phyloP scores from a whole-genome alignment of 805 yeast genomes.

The Vanderwaltozyma yarrowii region DNA sequence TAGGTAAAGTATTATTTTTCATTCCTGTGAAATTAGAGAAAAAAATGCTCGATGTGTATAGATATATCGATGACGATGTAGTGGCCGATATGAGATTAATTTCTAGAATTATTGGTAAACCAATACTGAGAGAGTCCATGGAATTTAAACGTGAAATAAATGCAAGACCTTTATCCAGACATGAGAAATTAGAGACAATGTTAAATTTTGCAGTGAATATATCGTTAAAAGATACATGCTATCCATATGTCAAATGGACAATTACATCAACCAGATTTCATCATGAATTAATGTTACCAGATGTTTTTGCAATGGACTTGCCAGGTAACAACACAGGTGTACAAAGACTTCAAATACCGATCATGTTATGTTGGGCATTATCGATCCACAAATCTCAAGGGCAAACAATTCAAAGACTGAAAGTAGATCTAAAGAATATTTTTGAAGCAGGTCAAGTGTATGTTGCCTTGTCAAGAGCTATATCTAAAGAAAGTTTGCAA shows the following conservation, averaged over 20 bases:
- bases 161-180: slow-evolving; percentile 12
- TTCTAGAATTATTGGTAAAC: slow-evolving; percentile 23
- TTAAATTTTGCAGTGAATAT: slow-evolving; percentile 14
- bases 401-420: slow-evolving; percentile 62
- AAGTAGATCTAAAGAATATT: slow-evolving; percentile 53
- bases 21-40: slow-evolving; percentile 20
- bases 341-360: slow-evolving; percentile 52
- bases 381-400: slow-evolving; percentile 84
- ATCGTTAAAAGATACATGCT: slow-evolving; percentile 9
- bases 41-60: slow-evolving; percentile 17
- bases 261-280: slow-evolving; percentile 18
- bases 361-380: slow-evolving; percentile 70
- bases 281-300: slow-evolving; percentile 29
- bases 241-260: slow-evolving; percentile 30
- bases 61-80: slow-evolving; percentile 20
- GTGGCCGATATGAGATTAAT: slow-evolving; percentile 27
- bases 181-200: slow-evolving; percentile 10
- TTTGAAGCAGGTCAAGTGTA: slow-evolving; percentile 81
- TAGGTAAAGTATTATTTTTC: slow-evolving; percentile 56
- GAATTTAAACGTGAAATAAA: slow-evolving; percentile 21
- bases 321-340: slow-evolving; percentile 26
- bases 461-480: slow-evolving; percentile 75
- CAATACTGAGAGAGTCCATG: slow-evolving; percentile 12
- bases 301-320: slow-evolving; percentile 32
- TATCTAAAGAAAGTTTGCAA: slow-evolving; percentile 53